Evolutionary conservation across 2,329 filamentous ascomycete genomes (phyloP).

Genomic region (Reticulascus tulasneorum): DNA sequence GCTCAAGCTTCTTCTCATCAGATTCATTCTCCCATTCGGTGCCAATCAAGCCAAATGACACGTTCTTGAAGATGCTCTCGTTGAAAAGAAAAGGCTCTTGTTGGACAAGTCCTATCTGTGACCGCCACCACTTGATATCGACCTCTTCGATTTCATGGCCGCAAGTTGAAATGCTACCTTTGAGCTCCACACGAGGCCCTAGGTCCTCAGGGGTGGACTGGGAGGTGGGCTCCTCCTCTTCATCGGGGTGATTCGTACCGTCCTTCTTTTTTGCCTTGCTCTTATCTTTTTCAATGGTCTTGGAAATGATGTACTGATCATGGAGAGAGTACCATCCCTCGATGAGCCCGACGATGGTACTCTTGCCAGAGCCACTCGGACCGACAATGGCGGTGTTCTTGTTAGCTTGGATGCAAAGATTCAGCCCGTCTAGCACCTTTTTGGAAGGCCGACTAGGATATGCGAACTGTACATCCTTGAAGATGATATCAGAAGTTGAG

Average conservation of each 20-base stretch:
- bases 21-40: background rate
- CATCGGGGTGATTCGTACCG: no score
- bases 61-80: slow-evolving; percentile 53
- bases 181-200: slow-evolving; percentile 2
- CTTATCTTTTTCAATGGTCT: slow-evolving; percentile 6
- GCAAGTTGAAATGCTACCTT: no score
- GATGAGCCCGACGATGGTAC: slow-evolving; percentile 51
- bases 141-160: no score
- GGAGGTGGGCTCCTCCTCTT: no score
- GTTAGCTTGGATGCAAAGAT: slow-evolving; percentile 30
- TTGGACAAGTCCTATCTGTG: slow-evolving; percentile 6
- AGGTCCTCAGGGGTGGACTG: background rate
- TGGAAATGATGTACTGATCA: slow-evolving; percentile 4
- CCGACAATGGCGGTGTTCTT: slow-evolving; percentile 52
- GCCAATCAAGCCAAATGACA: slow-evolving; percentile 38
- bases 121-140: no score
- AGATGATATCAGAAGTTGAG: slow-evolving; percentile 23
- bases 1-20: slow-evolving; percentile 36
- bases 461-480: slow-evolving; percentile 36
- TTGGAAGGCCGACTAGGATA: slow-evolving; percentile 39
- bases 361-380: slow-evolving; percentile 55
- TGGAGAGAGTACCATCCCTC: slow-evolving; percentile 38
- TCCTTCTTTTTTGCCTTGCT: no score
- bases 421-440: slow-evolving; percentile 26
- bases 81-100: slow-evolving; percentile 12